Conservation (phyloP, 371 early-diverging fungal species). For the Mucor circinelloides region DNA sequence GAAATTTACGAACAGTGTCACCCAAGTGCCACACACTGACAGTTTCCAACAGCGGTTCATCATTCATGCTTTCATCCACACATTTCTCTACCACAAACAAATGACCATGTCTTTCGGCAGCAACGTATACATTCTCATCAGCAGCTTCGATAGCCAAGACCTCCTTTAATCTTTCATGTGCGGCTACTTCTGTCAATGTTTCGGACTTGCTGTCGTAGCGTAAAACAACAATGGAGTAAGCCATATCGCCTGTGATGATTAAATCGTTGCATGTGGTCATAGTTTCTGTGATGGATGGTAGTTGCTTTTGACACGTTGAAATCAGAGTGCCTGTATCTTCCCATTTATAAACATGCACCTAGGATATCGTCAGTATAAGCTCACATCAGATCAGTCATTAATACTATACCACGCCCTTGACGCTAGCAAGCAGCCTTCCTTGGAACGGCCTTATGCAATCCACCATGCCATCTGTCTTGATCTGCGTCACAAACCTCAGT, state of each 20-base stretch:
- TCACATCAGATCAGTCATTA: neutral
- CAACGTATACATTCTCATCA: slow-evolving; percentile 64
- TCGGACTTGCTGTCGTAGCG: slow-evolving; percentile 55
- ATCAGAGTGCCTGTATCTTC: slow-evolving; percentile 33
- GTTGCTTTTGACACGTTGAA: slow-evolving; percentile 21
- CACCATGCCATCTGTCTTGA: slow-evolving; percentile 53
- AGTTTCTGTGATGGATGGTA: slow-evolving; percentile 35
- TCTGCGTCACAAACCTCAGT: slow-evolving; percentile 44
- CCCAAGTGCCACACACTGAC: slow-evolving; percentile 83
- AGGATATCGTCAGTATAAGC: neutral
- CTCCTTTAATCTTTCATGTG: slow-evolving; percentile 68
- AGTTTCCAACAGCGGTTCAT: slow-evolving; percentile 62
- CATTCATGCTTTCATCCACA: slow-evolving; percentile 43
- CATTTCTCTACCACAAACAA: slow-evolving; percentile 64
- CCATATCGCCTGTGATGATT: slow-evolving; percentile 37
- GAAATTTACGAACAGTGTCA: slow-evolving; percentile 80
- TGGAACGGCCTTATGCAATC: slow-evolving; percentile 51
- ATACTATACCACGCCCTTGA: slow-evolving; percentile 52
- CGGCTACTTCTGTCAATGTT: slow-evolving; percentile 66
- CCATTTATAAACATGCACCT: slow-evolving; percentile 43
- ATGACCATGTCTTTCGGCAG: slow-evolving; percentile 65
- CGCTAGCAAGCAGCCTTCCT: slow-evolving; percentile 57
- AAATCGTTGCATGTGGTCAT: slow-evolving; percentile 28
- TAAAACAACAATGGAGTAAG: slow-evolving; percentile 36
- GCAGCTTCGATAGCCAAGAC: slow-evolving; percentile 66